Conservation (phyloP, 108 stramenopile genomes). For the Cyclotella baltica region DNA sequence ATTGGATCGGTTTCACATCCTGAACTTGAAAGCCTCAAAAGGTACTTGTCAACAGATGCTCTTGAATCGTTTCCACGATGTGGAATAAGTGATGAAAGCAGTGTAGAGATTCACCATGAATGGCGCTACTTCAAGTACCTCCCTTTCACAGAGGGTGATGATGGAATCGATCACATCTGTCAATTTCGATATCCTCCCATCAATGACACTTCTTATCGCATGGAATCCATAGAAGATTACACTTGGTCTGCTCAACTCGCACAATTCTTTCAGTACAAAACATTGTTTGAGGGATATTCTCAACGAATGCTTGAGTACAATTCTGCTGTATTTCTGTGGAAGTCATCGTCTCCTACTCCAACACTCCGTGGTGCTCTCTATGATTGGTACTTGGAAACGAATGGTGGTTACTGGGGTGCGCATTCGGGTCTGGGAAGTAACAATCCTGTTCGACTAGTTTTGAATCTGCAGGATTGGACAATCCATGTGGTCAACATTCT, state of each 20-base stretch:
- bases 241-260: constrained; percentile 53
- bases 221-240: constrained; percentile 41
- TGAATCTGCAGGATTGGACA: constrained; percentile 35
- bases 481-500: constrained; percentile 43
- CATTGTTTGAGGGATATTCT: constrained; percentile 47
- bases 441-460: constrained; percentile 18
- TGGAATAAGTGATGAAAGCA: constrained; percentile 16
- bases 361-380: constrained; percentile 60
- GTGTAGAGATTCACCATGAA: constrained; percentile 28
- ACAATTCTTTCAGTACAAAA: constrained; percentile 54
- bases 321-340: constrained; percentile 59
- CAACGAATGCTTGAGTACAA: constrained; percentile 38
- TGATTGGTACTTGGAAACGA: constrained; percentile 58
- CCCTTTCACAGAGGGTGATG: constrained; percentile 24
- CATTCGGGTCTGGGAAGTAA: constrained; percentile 38
- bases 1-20: constrained; percentile 56
- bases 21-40: constrained; percentile 31
- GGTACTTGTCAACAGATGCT: constrained; percentile 31
- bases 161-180: constrained; percentile 45
- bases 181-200: constrained; percentile 39
- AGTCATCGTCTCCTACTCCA: constrained; percentile 53
- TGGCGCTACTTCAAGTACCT: constrained; percentile 58
- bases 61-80: constrained; percentile 31
- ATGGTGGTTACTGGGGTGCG: constrained; percentile 58
- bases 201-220: constrained; percentile 22